phyloP scores from a whole-genome alignment of 106 monocot genomes.

The Acorus calamus region DNA sequence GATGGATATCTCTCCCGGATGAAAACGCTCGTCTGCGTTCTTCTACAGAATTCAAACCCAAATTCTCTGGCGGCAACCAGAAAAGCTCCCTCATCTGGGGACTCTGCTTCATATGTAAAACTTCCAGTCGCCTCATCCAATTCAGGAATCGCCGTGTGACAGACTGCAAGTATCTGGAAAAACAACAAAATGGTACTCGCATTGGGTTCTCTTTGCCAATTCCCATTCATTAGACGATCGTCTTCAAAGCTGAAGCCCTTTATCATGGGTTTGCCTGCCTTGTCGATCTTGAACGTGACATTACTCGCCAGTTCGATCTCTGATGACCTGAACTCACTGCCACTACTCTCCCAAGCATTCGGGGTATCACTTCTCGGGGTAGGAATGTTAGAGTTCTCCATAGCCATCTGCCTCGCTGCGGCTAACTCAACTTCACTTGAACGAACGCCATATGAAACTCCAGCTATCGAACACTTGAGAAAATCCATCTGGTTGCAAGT shows the following conservation, averaged over 20 bases:
- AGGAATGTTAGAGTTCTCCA: constrained; percentile 26
- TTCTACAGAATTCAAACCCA: constrained; percentile 87
- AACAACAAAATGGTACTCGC: constrained; percentile 59
- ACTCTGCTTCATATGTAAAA: constrained; percentile 89
- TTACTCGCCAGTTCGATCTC: constrained; percentile 42
- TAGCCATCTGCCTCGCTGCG: constrained; percentile 69
- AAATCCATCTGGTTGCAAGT: constrained; percentile 99
- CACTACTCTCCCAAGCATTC: constrained; percentile 21
- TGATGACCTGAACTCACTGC: constrained; percentile 18
- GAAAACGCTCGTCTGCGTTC: constrained; percentile 82
- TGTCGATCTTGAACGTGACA: constrained; percentile 22
- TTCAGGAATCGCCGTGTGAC: constrained; percentile 91
- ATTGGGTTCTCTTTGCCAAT: constrained; percentile 64
- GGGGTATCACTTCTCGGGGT: constrained; percentile 8
- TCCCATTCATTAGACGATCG: constrained; percentile 68
- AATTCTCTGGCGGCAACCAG: constrained; percentile 97
- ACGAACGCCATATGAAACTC: constrained; percentile 70
- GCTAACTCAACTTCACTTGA: constrained; percentile 93
- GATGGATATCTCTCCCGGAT: constrained; percentile 54
- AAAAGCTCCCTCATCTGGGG: constrained; percentile 91
- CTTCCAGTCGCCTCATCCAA: constrained; percentile 66
- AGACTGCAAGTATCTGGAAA: constrained; percentile 85
- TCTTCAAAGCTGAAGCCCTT: constrained; percentile 93
- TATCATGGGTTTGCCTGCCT: constrained; percentile 23
- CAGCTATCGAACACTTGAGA: constrained; percentile 90